A percentile compares a stretch with the other conserved stretches of the same genome.
Evolutionary conservation across 192 early-diverging fungal species (phyloP).

Genomic region (Coemansia sp.): DNA sequence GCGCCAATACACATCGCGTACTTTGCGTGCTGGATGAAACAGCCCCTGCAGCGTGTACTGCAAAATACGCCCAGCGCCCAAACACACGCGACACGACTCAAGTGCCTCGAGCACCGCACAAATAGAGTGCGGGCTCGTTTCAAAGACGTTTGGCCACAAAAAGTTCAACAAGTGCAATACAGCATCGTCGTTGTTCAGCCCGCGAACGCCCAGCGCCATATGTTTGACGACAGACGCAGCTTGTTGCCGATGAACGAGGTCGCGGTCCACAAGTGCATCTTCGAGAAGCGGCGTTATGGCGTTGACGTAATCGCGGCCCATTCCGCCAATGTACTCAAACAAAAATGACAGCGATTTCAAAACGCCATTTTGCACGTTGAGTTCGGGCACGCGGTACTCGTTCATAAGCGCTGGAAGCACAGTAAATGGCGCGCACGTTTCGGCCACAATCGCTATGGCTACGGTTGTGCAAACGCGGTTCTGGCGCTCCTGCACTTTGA

Average conservation of each 20-base stretch:
- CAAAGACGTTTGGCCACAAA: conserved; percentile 99
- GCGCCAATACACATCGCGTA: conserved; percentile 98
- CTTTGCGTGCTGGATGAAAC: conserved; percentile 95
- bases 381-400: conserved; percentile 98
- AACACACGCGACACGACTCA: conserved; percentile 85
- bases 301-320: conserved; percentile 98
- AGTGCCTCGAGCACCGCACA: conserved; percentile 97
- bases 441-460: conserved; percentile 97
- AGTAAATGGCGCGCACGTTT: conserved; percentile 96
- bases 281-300: conserved; percentile 94
- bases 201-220: conserved; percentile 90
- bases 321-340: conserved; percentile 98
- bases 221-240: conserved; percentile 95
- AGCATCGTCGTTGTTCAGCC: conserved; percentile 89
- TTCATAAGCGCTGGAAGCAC: conserved; percentile 98
- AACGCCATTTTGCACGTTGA: conserved; percentile 99
- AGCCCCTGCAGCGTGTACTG: conserved; percentile 91
- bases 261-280: conserved; percentile 96
- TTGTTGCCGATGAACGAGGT: conserved; percentile 97
- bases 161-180: conserved; percentile 92
- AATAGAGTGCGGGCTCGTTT: conserved; percentile 94
- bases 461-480: conserved; percentile 99
- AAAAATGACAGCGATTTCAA: conserved; percentile 92
- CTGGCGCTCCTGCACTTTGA: conserved; percentile 98
- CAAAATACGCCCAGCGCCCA: conserved; percentile 82